Evolutionary conservation across 2,329 filamentous ascomycete species (phyloP), one percentile per base, ranked within the genome.

Genomic region (Escovopsis weberi): DNA sequence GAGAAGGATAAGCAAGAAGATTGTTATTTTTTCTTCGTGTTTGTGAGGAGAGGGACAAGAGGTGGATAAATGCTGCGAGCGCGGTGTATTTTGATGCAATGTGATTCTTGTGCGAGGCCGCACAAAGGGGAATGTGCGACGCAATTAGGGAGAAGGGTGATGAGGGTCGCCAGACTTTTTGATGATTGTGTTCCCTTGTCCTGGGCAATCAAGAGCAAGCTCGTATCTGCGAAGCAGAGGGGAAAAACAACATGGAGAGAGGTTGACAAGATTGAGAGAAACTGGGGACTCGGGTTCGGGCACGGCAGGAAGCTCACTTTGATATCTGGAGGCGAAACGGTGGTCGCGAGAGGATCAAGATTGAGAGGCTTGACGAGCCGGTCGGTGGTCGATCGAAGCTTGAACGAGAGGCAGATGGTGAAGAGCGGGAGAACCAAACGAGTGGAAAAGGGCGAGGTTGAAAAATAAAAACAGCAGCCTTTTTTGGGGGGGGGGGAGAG

Each of bases 71-170:
- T 47, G 45, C 37, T 45, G 38, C 37, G 26, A 18, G 26, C 41
- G 44, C 43, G 43, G 38, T 41, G 42, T 39, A 32, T 45, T 41
- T 33, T 40, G 47, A 46, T 38, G 46, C 43, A 38, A 41, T 37
- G 34, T 52, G 53, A 50, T 55, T 50, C 49, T 57, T 55, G 52
- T 47, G 51, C 55, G 51, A 56, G 51, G 44, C 41, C 18, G 44
- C 37, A 61, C 54, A 60, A 46, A 53, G 43, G 47, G 46, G 38
- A 23, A 44, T 45, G 54, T 54, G 44, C 45, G 50, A 56, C 54
- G 42, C 33, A 30, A 38, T 42, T 40, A 37, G 45, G 44, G 46
- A 47, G 41, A 47, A 48, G 45, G 48, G 44, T 53, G 35, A 41
- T 47, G 45, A 28, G 37, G 37, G 11, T 40, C 19, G 19, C 12